These are phyloP conservation scores for Inonotus hispidus DNA, from an alignment of 1,284 basidiomycete genomes.

Conservation along the genomic window DNA sequence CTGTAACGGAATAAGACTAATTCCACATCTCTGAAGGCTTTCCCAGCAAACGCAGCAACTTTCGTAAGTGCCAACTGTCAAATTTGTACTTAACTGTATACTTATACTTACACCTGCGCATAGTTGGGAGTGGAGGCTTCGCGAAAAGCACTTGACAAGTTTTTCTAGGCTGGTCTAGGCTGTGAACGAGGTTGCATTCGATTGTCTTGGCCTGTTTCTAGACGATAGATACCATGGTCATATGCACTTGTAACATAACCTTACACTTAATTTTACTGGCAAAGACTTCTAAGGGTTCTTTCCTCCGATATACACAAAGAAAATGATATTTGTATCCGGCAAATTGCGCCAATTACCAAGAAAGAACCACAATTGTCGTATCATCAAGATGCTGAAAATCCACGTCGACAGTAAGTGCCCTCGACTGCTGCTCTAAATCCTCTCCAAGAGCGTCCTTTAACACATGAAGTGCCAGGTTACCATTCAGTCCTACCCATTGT, in stretches of 20 bases:
- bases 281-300: too few relatives aligned
- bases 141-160: slow-evolving; percentile 62
- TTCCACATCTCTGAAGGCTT: slow-evolving; percentile 47
- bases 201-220: not conserved
- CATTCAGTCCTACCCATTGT: slow-evolving; percentile 5
- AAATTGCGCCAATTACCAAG: not conserved
- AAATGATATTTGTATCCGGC: not conserved
- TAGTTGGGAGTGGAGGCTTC: slow-evolving; percentile 82
- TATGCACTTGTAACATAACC: not conserved
- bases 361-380: slow-evolving; percentile 48
- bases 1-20: not conserved
- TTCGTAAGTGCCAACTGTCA: slow-evolving; percentile 58
- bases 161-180: slow-evolving; percentile 43
- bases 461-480: slow-evolving; percentile 44
- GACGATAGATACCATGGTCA: not conserved
- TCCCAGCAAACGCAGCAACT: slow-evolving; percentile 94
- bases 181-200: not conserved
- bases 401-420: slow-evolving; percentile 56
- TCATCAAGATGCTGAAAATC: slow-evolving; percentile 63
- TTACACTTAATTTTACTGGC: not conserved
- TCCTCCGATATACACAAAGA: too few relatives aligned
- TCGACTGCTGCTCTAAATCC: slow-evolving; percentile 43
- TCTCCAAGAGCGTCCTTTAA: slow-evolving; percentile 51
- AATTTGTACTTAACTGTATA: not conserved
- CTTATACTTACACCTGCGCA: slow-evolving; percentile 15